Evolutionary conservation across 1,139 yeast species (phyloP), one percentile per base, ranked within the genome.

Genomic region (Candida albicans): DNA sequence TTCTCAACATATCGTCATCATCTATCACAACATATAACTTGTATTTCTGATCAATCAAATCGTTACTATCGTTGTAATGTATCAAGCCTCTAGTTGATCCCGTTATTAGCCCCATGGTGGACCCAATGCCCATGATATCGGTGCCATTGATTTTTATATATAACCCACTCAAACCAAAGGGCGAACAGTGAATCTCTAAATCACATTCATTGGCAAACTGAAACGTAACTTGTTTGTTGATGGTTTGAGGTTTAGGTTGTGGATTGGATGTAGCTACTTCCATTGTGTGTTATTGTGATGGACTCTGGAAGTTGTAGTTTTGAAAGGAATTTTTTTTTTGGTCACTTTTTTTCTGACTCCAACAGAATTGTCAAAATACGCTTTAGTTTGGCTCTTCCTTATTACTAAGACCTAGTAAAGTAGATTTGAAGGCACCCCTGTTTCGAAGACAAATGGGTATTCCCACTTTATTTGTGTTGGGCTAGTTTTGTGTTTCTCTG

Each of bases 31-130:
- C 81, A 52, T 72, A 78, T 27, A 79, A 54, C 52, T 77, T 77
- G 57, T 75, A 79, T 49, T 77, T 77, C 46, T 72, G 73, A 52
- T 74, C 72, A 37, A 66, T 56, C 42, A 79, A 62, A 52, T 78
- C 82, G 36, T 69, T 70, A 41, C 73, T 58, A 45, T 75, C 73
- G 52, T 79, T 78, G 55, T 76, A 79, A 54, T 77, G 79, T 12
- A 79, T 66, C 42, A 63, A 61, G 0, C 84, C 84, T 39, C 65
- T 67, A 26, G 81, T 73, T 10, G 73, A 64, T 1, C 84, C 84
- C 0, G 82, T 75, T 22, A 78, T 68, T 37, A 79, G 64, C 4
- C 82, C 83, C 81, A 79, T 77, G 14, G 82, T 77, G 7, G 80
- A 71, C 1, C 84, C 84, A 7, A 79, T 74, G 0, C 83, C 83